phyloP scores from a whole-genome alignment of 768 basidiomycete species.

The Boletus rubroflammeus region DNA sequence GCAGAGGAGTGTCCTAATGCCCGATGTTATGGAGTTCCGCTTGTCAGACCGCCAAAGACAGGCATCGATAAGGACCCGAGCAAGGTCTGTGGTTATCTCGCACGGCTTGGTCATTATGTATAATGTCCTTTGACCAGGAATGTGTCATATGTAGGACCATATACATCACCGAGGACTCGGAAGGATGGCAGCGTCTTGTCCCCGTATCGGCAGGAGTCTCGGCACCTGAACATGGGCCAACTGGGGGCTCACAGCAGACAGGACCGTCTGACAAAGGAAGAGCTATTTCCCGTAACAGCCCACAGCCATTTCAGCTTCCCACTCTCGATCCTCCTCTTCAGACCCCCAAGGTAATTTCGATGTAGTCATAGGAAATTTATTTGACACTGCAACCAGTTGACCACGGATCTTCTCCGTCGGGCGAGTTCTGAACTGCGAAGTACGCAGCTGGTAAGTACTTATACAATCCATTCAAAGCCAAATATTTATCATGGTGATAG shows the following conservation, averaged over 20 bases:
- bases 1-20: slow-evolving; percentile 75
- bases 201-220: slow-evolving; percentile 19
- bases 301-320: slow-evolving; percentile 32
- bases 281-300: slow-evolving; percentile 18
- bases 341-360: slow-evolving; percentile 26
- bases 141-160: slow-evolving; percentile 72
- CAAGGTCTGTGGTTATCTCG: slow-evolving; percentile 45
- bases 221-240: neutral
- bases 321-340: slow-evolving; percentile 30
- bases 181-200: slow-evolving; percentile 47
- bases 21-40: slow-evolving; percentile 75
- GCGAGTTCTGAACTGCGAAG: slow-evolving; percentile 13
- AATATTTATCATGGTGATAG: slow-evolving; percentile 15
- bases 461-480: neutral
- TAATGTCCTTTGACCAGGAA: slow-evolving; percentile 45
- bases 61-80: slow-evolving; percentile 58
- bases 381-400: slow-evolving; percentile 19
- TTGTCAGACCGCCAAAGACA: slow-evolving; percentile 70
- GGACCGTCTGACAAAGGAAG: slow-evolving; percentile 11
- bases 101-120: neutral
- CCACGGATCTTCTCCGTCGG: slow-evolving; percentile 16
- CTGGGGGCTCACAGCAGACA: slow-evolving; percentile 3
- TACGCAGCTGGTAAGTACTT: slow-evolving; percentile 16
- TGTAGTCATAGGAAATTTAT: neutral
- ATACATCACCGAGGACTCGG: slow-evolving; percentile 55